These are phyloP conservation scores for Lagerstroemia fauriei DNA, from an alignment of 441 rosid genomes.

Conservation along the genomic window DNA sequence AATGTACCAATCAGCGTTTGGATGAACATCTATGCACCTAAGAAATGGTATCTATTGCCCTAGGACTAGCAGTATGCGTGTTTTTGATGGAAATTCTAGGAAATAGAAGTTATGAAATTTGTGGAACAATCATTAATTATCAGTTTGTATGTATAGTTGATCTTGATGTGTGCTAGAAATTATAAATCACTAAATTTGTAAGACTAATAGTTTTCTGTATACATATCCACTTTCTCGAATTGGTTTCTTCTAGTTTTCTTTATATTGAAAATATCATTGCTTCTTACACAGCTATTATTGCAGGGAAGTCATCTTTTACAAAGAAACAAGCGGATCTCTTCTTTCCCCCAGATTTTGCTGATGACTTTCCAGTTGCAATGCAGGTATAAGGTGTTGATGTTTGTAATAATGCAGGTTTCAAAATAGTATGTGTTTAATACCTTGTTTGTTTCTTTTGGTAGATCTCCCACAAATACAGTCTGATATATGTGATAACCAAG, in stretches of 20 bases:
- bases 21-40: background rate
- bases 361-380: slow-evolving; percentile 99
- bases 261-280: background rate
- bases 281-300: background rate
- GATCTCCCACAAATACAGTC: slow-evolving; percentile 92
- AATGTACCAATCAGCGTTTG: background rate
- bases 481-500: slow-evolving; percentile 95
- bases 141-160: background rate
- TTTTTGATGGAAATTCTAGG: background rate
- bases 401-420: slow-evolving; percentile 17
- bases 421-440: slow-evolving; percentile 26
- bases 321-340: slow-evolving; percentile 98
- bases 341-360: slow-evolving; percentile 99
- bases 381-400: slow-evolving; percentile 58
- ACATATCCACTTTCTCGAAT: background rate
- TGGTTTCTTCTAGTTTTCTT: background rate
- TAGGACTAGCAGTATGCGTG: background rate
- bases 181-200: background rate
- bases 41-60: background rate
- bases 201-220: background rate
- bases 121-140: background rate
- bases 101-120: background rate
- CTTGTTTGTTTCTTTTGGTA: slow-evolving; percentile 45
- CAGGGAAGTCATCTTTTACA: slow-evolving; percentile 91
- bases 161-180: background rate